These are phyloP conservation scores for Botrytis fabae DNA, from an alignment of 2,329 filamentous ascomycete genomes.

Conservation along the genomic window DNA sequence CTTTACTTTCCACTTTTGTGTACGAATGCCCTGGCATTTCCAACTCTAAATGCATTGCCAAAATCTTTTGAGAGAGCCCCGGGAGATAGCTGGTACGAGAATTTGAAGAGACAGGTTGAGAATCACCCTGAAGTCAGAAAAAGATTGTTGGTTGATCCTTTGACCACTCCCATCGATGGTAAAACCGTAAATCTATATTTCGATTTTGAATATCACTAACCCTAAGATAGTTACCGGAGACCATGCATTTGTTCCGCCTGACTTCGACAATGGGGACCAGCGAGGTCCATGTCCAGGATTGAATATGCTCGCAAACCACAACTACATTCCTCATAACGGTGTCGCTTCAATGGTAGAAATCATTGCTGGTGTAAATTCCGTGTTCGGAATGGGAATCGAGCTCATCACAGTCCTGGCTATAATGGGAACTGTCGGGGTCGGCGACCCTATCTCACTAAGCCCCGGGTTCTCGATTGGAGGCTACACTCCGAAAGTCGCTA, in stretches of 20 bases:
- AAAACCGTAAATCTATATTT: background rate
- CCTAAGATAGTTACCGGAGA: background rate
- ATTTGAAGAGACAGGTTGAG: background rate
- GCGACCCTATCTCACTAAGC: background rate
- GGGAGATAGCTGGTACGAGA: background rate
- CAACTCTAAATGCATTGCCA: background rate
- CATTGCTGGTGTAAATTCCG: background rate
- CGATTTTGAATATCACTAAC: background rate
- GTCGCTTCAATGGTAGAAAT: background rate
- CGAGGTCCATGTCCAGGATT: background rate
- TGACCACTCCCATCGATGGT: background rate
- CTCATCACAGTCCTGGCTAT: background rate
- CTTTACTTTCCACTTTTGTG: background rate
- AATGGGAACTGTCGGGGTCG: background rate
- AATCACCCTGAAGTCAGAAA: background rate
- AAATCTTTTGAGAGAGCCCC: background rate
- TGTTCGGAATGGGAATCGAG: slow-evolving; percentile 2
- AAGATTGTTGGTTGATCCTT: slow-evolving; percentile 1
- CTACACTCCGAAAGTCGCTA: background rate
- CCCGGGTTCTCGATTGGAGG: background rate
- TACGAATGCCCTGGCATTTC: background rate
- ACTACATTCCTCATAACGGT: background rate
- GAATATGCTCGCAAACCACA: background rate
- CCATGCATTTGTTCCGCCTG: background rate
- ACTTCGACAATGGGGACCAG: background rate